Conservation (phyloP, 2,329 filamentous ascomycete species). For the Nemania serpens region DNA sequence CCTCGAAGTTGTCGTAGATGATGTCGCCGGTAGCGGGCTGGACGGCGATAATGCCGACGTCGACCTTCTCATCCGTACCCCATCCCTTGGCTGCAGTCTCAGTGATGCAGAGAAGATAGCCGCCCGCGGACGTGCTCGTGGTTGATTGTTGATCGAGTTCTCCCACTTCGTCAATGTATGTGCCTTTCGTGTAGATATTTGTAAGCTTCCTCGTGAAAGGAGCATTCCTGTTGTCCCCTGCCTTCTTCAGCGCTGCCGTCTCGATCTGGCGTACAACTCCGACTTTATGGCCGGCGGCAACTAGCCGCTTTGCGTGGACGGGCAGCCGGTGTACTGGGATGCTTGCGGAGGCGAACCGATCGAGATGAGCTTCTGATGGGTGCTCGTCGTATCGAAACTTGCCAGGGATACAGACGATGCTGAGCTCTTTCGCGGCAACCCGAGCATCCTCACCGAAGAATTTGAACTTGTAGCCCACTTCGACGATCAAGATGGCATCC, state of each 20-base stretch:
- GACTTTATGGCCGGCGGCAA: conserved; percentile 92
- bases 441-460: conserved; percentile 97
- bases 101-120: conserved; percentile 92
- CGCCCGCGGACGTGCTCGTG: conserved; percentile 63
- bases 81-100: conserved; percentile 77
- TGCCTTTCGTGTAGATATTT: conserved; percentile 96
- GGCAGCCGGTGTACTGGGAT: conserved; percentile 90
- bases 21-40: conserved; percentile 96
- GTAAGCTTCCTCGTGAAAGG: conserved; percentile 93
- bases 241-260: conserved; percentile 94
- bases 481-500: conserved; percentile 88
- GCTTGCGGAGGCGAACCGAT: conserved; percentile 92
- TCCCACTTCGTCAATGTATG: conserved; percentile 92
- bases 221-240: conserved; percentile 88
- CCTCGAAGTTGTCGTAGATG: conserved; percentile 93
- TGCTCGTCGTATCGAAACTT: conserved; percentile 95
- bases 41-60: conserved; percentile 89
- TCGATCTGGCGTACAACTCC: conserved; percentile 94
- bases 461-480: conserved; percentile 97
- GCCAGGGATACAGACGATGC: conserved; percentile 95
- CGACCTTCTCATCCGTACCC: conserved; percentile 90
- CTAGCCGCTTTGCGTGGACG: conserved; percentile 91
- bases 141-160: conserved; percentile 65
- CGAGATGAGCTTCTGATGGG: conserved; percentile 87
- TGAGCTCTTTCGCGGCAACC: conserved; percentile 83